phyloP scores from a whole-genome alignment of 106 monocot species.

The Dendrobium huoshanense region DNA sequence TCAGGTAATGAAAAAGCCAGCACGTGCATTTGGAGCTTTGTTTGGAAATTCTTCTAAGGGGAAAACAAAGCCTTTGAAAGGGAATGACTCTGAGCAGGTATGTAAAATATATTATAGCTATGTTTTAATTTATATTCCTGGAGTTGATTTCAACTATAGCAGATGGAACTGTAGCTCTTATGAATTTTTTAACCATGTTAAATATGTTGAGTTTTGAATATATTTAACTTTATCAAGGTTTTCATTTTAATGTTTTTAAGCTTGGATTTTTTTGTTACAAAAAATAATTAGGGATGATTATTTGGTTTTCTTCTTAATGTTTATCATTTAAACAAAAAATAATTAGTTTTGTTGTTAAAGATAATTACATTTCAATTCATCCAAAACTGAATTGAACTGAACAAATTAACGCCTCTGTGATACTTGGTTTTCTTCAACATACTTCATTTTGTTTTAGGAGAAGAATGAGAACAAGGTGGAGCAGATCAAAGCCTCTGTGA shows the following conservation, averaged over 20 bases:
- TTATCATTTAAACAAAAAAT: background rate
- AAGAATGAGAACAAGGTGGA: constrained; percentile 49
- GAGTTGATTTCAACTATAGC: background rate
- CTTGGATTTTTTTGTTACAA: too few relatives aligned
- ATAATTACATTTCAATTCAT: too few relatives aligned
- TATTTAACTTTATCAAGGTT: background rate
- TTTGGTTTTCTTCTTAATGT: too few relatives aligned
- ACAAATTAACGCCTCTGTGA: too few relatives aligned
- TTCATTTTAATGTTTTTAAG: too few relatives aligned
- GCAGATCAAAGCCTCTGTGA: constrained; percentile 66
- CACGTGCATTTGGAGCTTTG: constrained; percentile 57
- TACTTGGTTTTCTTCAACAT: background rate
- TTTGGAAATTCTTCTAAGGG: constrained; percentile 51
- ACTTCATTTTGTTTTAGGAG: constrained; percentile 17
- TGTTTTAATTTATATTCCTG: background rate
- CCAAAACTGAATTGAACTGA: too few relatives aligned
- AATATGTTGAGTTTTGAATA: background rate
- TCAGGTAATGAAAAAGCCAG: constrained; percentile 53
- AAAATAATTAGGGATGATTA: too few relatives aligned
- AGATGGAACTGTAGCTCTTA: background rate
- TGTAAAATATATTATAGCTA: background rate
- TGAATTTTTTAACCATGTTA: background rate
- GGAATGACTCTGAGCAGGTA: constrained; percentile 32
- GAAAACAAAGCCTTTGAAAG: constrained; percentile 17
- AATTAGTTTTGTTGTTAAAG: background rate